These are phyloP conservation scores for Trichocladium antarcticum DNA, from an alignment of 495 filamentous ascomycete genomes.

Conservation along the genomic window DNA sequence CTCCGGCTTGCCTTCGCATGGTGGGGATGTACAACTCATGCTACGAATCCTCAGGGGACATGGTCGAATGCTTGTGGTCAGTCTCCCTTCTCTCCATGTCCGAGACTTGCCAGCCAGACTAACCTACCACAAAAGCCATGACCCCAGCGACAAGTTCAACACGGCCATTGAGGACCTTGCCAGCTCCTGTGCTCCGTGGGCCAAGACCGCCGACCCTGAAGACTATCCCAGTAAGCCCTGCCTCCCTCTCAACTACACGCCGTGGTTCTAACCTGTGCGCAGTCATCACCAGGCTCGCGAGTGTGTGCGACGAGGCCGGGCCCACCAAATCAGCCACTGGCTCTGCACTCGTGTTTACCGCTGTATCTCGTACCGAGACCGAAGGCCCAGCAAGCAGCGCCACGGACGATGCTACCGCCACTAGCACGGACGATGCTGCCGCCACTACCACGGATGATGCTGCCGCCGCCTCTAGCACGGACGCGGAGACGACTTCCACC, in stretches of 20 bases:
- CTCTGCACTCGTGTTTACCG: not conserved
- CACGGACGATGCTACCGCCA: not conserved
- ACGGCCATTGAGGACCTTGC: slow-evolving; percentile 19
- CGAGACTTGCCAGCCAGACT: not conserved
- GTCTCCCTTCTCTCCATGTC: not conserved
- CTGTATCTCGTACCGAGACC: not conserved
- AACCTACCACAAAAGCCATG: not conserved
- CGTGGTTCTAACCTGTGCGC: not conserved
- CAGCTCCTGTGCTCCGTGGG: slow-evolving; percentile 13
- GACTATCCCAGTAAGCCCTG: slow-evolving; percentile 15
- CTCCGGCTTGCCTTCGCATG: too few relatives aligned
- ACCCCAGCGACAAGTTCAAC: slow-evolving; percentile 12
- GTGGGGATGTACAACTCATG: not conserved
- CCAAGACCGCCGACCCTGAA: slow-evolving; percentile 2
- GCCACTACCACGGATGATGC: not conserved
- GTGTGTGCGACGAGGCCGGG: slow-evolving; percentile 12
- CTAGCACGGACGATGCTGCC: not conserved
- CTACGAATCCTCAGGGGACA: not conserved
- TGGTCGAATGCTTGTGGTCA: slow-evolving; percentile 16
- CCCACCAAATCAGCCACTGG: not conserved
- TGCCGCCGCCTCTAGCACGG: not conserved
- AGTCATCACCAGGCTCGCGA: slow-evolving; percentile 13
- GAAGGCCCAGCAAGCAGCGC: not conserved
- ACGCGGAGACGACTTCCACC: not conserved
- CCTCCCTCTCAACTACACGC: not conserved